Evolutionary conservation across 805 yeast species (phyloP), one percentile per base, ranked within the genome.

Genomic region (Yarrowia sp.): DNA sequence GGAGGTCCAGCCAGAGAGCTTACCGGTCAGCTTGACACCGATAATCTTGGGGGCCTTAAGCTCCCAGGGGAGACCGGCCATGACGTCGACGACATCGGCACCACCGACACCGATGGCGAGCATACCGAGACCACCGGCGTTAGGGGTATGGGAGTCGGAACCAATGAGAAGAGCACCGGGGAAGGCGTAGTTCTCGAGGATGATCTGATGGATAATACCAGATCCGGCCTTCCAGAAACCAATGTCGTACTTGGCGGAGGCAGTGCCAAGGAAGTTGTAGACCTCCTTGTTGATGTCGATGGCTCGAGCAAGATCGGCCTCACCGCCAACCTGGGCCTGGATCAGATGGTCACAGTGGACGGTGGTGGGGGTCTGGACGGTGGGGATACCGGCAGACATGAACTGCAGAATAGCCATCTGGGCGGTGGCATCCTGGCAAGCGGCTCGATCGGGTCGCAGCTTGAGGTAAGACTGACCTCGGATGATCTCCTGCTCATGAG

Each of bases 171-270:
- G 84, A 70, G 93, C 90, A 81, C 98, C 98, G 77, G 98, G 98
- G 85, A 89, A 90, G 67, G 97, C 95, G 79, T 90, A 92, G 83
- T 92, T 93, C 82, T 92, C 98, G 74, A 92, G 83, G 56, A 92
- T 96, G 71, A 92, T 93, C 82, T 92, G 98, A 81, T 92, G 98
- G 74, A 92, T 92, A 73, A 92, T 92, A 83, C 98, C 98, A 44
- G 97, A 92, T 74, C 98, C 98, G 72, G 98, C 97, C 76, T 92
- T 92, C 98, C 98, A 92, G 86, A 92, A 92, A 78, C 96, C 97
- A 78, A 92, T 89, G 82, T 93, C 92, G 82, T 92, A 92, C 82
- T 92, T 92, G 72, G 93, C 92, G 73, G 96, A 91, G 69, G 97
- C 92, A 66, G 92, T 80, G 70, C 89, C 84, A 77, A 92, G 83